Evolutionary conservation across 2,329 filamentous ascomycete species (phyloP).

Genomic region (Ascosphaera aggregata): DNA sequence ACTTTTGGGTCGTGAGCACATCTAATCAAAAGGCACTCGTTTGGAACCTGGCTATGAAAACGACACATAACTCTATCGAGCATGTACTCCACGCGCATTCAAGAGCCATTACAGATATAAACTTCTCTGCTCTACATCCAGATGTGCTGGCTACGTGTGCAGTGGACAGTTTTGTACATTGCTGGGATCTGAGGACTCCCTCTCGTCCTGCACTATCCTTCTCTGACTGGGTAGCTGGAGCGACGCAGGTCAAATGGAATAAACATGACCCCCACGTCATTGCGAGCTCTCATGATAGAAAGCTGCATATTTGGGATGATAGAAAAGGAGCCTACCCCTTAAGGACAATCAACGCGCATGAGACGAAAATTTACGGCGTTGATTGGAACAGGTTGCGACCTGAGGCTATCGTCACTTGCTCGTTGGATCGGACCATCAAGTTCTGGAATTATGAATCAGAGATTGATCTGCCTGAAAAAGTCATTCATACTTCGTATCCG

Average conservation of each 20-base stretch:
- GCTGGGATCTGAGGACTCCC: constrained; percentile 65
- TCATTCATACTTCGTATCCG: constrained; percentile 63
- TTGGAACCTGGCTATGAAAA: constrained; percentile 62
- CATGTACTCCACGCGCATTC: constrained; percentile 69
- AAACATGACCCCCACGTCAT: constrained; percentile 67
- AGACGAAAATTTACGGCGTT: constrained; percentile 83
- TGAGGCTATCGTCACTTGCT: constrained; percentile 61
- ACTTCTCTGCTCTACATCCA: constrained; percentile 82
- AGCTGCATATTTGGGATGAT: constrained; percentile 76
- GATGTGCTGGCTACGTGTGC: constrained; percentile 77
- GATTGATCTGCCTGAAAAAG: constrained; percentile 43
- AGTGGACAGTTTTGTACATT: constrained; percentile 80
- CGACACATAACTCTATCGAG: constrained; percentile 59
- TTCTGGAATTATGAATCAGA: constrained; percentile 62
- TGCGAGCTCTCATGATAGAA: constrained; percentile 75
- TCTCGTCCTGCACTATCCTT: constrained; percentile 54
- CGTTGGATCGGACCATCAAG: constrained; percentile 76
- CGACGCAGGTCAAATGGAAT: constrained; percentile 90
- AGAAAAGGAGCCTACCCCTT: constrained; percentile 56
- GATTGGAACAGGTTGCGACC: constrained; percentile 72
- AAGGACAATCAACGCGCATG: constrained; percentile 66
- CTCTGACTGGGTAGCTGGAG: constrained; percentile 82
- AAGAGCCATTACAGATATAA: constrained; percentile 84
- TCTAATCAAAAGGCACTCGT: constrained; percentile 87
- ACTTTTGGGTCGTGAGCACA: constrained; percentile 86